These are phyloP conservation scores for Penicillium capsulatum DNA, from an alignment of 2,329 filamentous ascomycete species.

Conservation along the genomic window DNA sequence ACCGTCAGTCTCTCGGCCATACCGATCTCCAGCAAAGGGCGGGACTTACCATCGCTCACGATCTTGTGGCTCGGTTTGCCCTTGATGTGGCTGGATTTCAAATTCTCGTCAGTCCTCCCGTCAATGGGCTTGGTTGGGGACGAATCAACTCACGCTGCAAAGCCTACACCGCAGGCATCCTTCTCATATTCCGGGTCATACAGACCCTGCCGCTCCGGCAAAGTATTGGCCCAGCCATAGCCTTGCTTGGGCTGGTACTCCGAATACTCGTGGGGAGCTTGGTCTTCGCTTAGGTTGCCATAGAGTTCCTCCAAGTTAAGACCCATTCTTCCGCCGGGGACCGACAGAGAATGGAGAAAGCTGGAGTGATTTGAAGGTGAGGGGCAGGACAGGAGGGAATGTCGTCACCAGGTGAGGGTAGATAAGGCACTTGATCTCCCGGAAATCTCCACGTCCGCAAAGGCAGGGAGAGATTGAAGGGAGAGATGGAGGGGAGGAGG, in stretches of 20 bases:
- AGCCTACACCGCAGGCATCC: slow-evolving; percentile 99
- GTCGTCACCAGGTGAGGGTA: slow-evolving; percentile 27
- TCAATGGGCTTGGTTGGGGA: slow-evolving; percentile 2
- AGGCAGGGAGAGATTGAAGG: slow-evolving; percentile 7
- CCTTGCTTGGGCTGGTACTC: slow-evolving; percentile 55
- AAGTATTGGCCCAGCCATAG: slow-evolving; percentile 91
- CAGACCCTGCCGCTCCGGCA: slow-evolving; percentile 96
- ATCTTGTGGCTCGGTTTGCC: slow-evolving; percentile 97
- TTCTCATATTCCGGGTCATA: slow-evolving; percentile 96
- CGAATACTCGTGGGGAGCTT: slow-evolving; percentile 44
- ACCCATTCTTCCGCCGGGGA: slow-evolving; percentile 49
- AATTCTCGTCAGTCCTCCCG: slow-evolving; percentile 9
- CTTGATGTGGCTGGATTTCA: slow-evolving; percentile 75
- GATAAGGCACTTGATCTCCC: slow-evolving; percentile 4
- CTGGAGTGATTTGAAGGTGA: no score
- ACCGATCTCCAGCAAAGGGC: no score
- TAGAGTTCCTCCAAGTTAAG: slow-evolving; percentile 47
- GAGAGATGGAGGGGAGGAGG: slow-evolving; percentile 11
- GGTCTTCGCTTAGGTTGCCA: slow-evolving; percentile 45
- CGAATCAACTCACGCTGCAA: slow-evolving; percentile 71
- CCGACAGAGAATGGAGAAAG: slow-evolving; percentile 40
- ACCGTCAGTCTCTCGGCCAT: slow-evolving; percentile 8
- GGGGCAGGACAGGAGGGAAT: slow-evolving; percentile 16
- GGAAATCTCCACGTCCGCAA: slow-evolving; percentile 22
- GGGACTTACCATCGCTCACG: slow-evolving; percentile 91